Base-by-base conservation (phyloP, 2,329 filamentous ascomycete genomes). In the Cercospora sp. region DNA sequence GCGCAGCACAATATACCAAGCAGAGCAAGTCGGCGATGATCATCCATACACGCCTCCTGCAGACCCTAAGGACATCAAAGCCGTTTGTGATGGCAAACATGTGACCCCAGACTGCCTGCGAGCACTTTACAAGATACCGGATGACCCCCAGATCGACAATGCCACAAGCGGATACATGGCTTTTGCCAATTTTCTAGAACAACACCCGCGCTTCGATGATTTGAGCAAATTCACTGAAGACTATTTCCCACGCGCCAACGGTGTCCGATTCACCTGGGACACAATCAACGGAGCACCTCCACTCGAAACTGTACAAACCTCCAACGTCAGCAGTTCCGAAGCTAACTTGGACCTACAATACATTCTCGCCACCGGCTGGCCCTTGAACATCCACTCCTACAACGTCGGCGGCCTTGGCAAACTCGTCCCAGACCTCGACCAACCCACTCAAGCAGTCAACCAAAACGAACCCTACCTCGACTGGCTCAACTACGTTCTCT, bases 381-480 rank as follows among this genome's bases (percentile, higher is more conserved):
- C 84, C 2, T 81, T 86, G 2, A 83, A 85, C 7, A 83, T 87
- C 59, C 81, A 80, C n/a, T 86, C 85, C 67, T 90, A 87, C 76
- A 86, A 84, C 51, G 88, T 86, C 1, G 87, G 81, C 26, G 89
- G 88, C 16, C 60, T 60, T 9, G 72, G 65, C 28, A 83, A 82
- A 5, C 83, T 83, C 68, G 76, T 82, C 12, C 82, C 86, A 0
- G 83, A 87, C 51, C 73, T 81, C 10, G 80, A 71, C 73, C 77
- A 78, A 69, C 74, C 81, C 42, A 3, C 79, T 62, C 26, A 36
- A 42, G 30, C 48, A 3, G 83, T 86, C 74, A 81, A 80, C 72
- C 77, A 77, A 69, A 91, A 91, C 76, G 90, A 92, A 79, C 88
- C 89, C 0, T 91, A 90, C 76, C 80, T 90, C 2, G 84, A 84